Evolutionary conservation across 495 filamentous ascomycete genomes (phyloP), one percentile per base, ranked within the genome.

Genomic region (Aspergillus ellipticus): DNA sequence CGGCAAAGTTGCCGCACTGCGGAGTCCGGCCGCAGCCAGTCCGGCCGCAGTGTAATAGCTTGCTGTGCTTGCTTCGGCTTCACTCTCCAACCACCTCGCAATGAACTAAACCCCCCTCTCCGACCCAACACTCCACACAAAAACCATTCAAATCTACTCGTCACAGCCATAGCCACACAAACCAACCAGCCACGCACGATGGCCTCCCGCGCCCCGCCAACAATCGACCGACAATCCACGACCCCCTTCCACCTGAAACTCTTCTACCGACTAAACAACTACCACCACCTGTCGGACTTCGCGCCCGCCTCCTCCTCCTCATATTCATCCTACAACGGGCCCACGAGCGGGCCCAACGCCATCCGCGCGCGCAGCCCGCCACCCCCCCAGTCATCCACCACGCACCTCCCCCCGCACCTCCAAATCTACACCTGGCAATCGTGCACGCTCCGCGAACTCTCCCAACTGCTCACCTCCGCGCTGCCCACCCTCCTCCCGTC

Each of bases 191-290:
- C n/a, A n/a, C n/a, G n/a, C n/a, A 17, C 16, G 13, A 19, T 60
- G 42, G 45, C 45, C 51, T 46, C 20, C 39, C 49, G 56, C 37
- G 43, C 19, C 20, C 54, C 51, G 64, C 48, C 70, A 65, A 52
- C 54, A 33, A 71, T 75, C 57, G 83, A 90, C 72, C 84, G 90
- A 66, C 84, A 90, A 74, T 78, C 82, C 39, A 90, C 87, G 29
- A 84, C 88, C 2, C 94, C 94, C 37, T 96, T 97, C 76, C 84
- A 92, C 64, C 79, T 98, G 15, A 93, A 89, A 68, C 83, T 97
- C 61, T 96, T 93, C 78, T 95, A 95, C 74, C 81, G 85, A 55
- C 79, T 74, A 6, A 82, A 85, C 62, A 79, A 78, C 42, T 95
- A 86, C 62, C 88, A 92, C 76, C 78, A 81, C 37, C 65, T 74